Evolutionary conservation across 169 alveolate species (phyloP).

Genomic region (Amoebophrya sp.): DNA sequence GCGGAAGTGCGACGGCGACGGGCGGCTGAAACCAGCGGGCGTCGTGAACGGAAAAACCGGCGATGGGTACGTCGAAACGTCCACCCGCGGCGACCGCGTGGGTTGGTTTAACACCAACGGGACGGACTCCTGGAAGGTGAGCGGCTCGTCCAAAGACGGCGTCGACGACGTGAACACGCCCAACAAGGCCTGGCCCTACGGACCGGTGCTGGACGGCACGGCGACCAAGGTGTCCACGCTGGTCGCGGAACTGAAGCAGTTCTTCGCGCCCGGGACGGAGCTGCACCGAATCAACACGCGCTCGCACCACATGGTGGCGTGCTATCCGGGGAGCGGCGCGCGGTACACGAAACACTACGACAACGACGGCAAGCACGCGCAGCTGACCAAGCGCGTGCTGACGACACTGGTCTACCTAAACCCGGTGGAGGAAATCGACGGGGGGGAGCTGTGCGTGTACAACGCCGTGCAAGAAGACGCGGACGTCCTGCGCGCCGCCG

Average conservation of each 20-base stretch:
- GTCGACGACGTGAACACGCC: neutral
- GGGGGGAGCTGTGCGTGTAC: neutral
- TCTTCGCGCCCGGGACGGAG: neutral
- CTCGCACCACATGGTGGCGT: neutral
- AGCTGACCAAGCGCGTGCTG: neutral
- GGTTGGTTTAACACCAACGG: neutral
- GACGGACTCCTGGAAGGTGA: no score
- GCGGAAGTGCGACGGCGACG: neutral
- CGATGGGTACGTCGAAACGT: neutral
- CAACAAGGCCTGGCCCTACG: neutral
- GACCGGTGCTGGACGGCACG: neutral
- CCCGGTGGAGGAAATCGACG: neutral
- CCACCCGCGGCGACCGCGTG: neutral
- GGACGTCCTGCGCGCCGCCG: neutral
- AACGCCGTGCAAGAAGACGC: neutral
- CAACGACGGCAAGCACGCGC: neutral
- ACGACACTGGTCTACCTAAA: neutral
- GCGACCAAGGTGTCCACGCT: neutral
- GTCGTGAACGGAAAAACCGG: neutral
- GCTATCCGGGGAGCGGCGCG: neutral
- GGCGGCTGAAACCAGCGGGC: neutral
- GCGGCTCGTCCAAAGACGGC: neutral
- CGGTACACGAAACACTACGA: neutral
- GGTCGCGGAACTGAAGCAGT: neutral
- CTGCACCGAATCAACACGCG: neutral